Percentiles rank a stretch among this genome's conserved stretches.
phyloP scores from a whole-genome alignment of 1,139 yeast genomes.

The Saccharomyces hybrid region DNA sequence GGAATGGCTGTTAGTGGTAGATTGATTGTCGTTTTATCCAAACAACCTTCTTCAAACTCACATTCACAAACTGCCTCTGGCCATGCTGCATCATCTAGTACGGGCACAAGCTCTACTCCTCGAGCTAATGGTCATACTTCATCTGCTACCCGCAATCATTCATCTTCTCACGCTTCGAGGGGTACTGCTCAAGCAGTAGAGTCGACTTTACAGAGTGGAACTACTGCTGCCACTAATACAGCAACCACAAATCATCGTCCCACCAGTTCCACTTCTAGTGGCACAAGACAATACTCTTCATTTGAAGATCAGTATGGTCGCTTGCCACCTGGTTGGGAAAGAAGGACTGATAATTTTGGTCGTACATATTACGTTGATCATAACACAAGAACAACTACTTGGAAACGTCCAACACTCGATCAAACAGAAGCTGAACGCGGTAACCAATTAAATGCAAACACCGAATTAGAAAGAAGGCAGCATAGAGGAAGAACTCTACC shows the following conservation, averaged over 20 bases:
- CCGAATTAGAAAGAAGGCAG: slow-evolving; percentile 84
- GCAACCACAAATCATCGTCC: slow-evolving; percentile 5
- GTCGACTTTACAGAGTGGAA: slow-evolving; percentile 23
- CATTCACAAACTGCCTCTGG: slow-evolving; percentile 4
- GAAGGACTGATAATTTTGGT: slow-evolving; percentile 94
- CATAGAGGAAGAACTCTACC: slow-evolving; percentile 89
- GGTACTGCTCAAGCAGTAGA: slow-evolving; percentile 25
- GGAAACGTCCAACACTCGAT: slow-evolving; percentile 89
- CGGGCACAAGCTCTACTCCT: slow-evolving; percentile 1
- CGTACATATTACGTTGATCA: slow-evolving; percentile 97
- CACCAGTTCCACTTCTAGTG: slow-evolving; percentile 4
- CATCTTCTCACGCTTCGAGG: slow-evolving; percentile 13
- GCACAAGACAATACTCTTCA: slow-evolving; percentile 67
- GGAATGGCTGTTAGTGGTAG: slow-evolving; percentile 89
- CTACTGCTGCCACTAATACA: slow-evolving; percentile 19
- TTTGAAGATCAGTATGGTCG: slow-evolving; percentile 96
- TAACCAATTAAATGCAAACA: slow-evolving; percentile 46
- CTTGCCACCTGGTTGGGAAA: slow-evolving; percentile 98
- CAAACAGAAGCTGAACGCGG: slow-evolving; percentile 61
- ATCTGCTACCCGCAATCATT: neutral
- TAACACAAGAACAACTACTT: slow-evolving; percentile 92
- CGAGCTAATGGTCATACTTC: slow-evolving; percentile 10
- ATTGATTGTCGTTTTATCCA: slow-evolving; percentile 65
- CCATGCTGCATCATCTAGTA: slow-evolving; percentile 11
- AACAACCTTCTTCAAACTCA: slow-evolving; percentile 8